Conservation (phyloP, 2,329 filamentous ascomycete genomes). For the Aspergillus viridinutans region DNA sequence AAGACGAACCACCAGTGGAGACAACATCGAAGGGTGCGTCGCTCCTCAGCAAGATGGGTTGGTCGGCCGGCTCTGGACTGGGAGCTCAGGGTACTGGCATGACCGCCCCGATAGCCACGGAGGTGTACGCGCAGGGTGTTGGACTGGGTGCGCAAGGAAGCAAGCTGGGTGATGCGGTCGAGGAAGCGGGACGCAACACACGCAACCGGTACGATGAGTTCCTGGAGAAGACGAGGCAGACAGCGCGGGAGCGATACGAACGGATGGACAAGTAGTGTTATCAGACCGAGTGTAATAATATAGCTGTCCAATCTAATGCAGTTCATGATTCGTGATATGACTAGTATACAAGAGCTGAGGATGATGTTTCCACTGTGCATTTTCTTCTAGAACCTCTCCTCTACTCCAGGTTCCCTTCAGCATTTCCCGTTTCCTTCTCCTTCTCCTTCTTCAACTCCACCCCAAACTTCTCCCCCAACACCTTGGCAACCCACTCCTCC, state of each 20-base stretch:
- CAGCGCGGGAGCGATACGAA: conserved; percentile 46
- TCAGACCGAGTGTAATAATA: background rate
- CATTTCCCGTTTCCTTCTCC: background rate
- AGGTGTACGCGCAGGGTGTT: conserved; percentile 48
- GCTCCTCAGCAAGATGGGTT: conserved; percentile 50
- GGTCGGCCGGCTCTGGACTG: conserved; percentile 45
- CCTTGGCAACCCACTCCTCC: conserved; percentile 49
- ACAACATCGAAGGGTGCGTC: conserved; percentile 47
- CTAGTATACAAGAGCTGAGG: background rate
- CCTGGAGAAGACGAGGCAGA: conserved; percentile 44
- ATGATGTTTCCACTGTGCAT: background rate
- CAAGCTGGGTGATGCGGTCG: conserved; percentile 46
- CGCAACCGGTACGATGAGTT: conserved; percentile 46
- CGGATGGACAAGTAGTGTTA: conserved; percentile 28
- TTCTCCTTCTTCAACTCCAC: conserved; percentile 36
- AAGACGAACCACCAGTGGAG: conserved; percentile 25
- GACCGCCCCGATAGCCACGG: conserved; percentile 44
- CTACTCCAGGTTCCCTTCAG: background rate
- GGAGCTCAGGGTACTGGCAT: conserved; percentile 48
- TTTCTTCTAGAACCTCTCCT: background rate
- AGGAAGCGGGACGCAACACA: conserved; percentile 47
- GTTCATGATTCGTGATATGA: background rate
- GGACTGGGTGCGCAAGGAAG: conserved; percentile 47
- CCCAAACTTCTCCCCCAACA: conserved; percentile 47
- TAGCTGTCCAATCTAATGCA: conserved; percentile 1